A percentile compares a stretch with the other conserved stretches of the same genome.
Conservation (phyloP, 768 basidiomycete genomes). For the Rhodotorula kratochvilovae region DNA sequence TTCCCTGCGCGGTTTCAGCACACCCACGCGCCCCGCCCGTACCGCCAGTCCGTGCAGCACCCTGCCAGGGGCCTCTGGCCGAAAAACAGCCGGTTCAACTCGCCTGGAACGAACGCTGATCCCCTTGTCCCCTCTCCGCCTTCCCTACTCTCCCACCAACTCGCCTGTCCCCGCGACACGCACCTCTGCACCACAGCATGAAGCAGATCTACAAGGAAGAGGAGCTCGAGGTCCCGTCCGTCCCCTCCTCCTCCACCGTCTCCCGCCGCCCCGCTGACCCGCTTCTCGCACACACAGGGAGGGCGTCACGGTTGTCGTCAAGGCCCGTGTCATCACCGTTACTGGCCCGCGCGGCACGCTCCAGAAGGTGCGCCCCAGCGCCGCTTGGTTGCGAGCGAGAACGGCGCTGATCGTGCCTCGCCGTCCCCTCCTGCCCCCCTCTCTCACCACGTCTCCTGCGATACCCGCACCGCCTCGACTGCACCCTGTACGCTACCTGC, state of each 20-base stretch:
- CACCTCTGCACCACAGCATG: constrained; percentile 8
- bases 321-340: constrained; percentile 86
- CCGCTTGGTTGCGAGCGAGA: background rate
- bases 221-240: constrained; percentile 73
- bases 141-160: no score
- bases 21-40: no score
- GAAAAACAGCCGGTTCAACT: no score
- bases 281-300: constrained; percentile 48
- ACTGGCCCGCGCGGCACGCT: constrained; percentile 88
- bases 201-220: constrained; percentile 52
- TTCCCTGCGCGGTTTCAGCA: no score
- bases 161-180: no score
- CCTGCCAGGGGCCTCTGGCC: no score
- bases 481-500: no score
- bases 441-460: background rate
- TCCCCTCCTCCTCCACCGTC: background rate
- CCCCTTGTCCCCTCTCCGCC: no score
- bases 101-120: no score
- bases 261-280: background rate
- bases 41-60: no score
- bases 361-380: constrained; percentile 55
- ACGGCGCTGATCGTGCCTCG: background rate
- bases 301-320: constrained; percentile 76
- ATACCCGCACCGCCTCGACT: background rate
- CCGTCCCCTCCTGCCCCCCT: no score